These are phyloP conservation scores for Monilinia laxa DNA, from an alignment of 2,329 filamentous ascomycete species.

Conservation along the genomic window DNA sequence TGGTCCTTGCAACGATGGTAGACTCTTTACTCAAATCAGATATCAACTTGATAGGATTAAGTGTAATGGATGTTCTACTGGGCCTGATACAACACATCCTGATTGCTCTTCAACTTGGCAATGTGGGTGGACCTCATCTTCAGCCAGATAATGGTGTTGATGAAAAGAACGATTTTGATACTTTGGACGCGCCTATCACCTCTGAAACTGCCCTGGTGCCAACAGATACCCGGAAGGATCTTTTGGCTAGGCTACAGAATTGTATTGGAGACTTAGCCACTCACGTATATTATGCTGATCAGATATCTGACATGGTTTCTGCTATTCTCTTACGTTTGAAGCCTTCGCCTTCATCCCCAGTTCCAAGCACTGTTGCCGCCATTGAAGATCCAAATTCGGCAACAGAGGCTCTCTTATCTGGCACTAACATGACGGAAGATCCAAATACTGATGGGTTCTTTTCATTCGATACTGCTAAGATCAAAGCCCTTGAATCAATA, in stretches of 20 bases:
- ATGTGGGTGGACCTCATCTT: slow-evolving; percentile 39
- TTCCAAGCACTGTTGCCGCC: slow-evolving; percentile 46
- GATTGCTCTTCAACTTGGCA: slow-evolving; percentile 66
- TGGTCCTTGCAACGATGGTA: slow-evolving; percentile 74
- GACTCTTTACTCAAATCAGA: slow-evolving; percentile 81
- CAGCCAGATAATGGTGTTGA: slow-evolving; percentile 36
- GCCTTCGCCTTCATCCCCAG: slow-evolving; percentile 52
- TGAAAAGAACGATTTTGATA: slow-evolving; percentile 25
- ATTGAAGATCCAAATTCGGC: slow-evolving; percentile 48
- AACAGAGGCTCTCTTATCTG: slow-evolving; percentile 48
- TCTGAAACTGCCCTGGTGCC: slow-evolving; percentile 49
- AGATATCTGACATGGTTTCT: slow-evolving; percentile 90
- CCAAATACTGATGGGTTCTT: slow-evolving; percentile 58
- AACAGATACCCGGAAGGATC: slow-evolving; percentile 54
- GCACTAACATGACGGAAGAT: slow-evolving; percentile 52
- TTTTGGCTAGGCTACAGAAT: slow-evolving; percentile 70
- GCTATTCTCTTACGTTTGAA: slow-evolving; percentile 77
- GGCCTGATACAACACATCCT: slow-evolving; percentile 83
- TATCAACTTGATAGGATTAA: slow-evolving; percentile 91
- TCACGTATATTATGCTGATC: slow-evolving; percentile 95
- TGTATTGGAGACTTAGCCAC: slow-evolving; percentile 91
- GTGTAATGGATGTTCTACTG: slow-evolving; percentile 90
- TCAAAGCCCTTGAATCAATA: slow-evolving; percentile 72
- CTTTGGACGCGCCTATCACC: slow-evolving; percentile 24
- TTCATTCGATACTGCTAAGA: slow-evolving; percentile 60